Conservation (phyloP, 371 early-diverging fungal genomes). For the Umbelopsis sp. region DNA sequence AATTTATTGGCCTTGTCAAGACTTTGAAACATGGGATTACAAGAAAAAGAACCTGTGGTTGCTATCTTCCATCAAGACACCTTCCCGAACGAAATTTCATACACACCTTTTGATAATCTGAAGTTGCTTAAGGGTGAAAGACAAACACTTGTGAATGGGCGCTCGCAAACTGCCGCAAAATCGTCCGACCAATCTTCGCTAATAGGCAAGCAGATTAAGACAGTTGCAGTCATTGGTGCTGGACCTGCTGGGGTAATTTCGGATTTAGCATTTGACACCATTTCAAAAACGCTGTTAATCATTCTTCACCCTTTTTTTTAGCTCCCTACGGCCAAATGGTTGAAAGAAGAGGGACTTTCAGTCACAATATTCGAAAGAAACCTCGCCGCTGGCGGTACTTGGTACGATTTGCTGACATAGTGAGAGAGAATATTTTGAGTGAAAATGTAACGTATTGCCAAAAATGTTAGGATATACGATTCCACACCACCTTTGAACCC, state of each 20-base stretch:
- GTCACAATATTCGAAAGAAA: constrained; percentile 42
- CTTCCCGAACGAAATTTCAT: not conserved
- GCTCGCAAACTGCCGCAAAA: not conserved
- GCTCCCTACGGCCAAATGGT: constrained; percentile 38
- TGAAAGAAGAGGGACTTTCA: constrained; percentile 37
- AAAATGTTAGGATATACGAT: constrained; percentile 7
- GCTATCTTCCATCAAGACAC: not conserved
- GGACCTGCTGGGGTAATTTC: constrained; percentile 43
- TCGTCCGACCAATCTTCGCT: not conserved
- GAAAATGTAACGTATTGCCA: not conserved
- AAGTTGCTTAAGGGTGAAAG: not conserved
- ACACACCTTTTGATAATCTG: not conserved
- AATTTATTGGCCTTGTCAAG: not conserved
- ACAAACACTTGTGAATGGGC: not conserved
- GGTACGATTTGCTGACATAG: constrained; percentile 23
- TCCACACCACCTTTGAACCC: not conserved
- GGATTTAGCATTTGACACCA: no score
- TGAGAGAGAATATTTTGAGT: not conserved
- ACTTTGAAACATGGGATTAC: not conserved
- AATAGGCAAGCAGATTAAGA: constrained; percentile 27
- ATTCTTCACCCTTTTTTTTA: not conserved
- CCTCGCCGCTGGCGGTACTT: constrained; percentile 36
- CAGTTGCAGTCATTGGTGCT: constrained; percentile 47
- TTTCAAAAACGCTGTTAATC: not conserved
- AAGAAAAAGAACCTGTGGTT: not conserved